Evolutionary conservation across 331 rosid genomes (phyloP), one percentile per base, ranked within the genome.

Genomic region (Ulmus americana): DNA sequence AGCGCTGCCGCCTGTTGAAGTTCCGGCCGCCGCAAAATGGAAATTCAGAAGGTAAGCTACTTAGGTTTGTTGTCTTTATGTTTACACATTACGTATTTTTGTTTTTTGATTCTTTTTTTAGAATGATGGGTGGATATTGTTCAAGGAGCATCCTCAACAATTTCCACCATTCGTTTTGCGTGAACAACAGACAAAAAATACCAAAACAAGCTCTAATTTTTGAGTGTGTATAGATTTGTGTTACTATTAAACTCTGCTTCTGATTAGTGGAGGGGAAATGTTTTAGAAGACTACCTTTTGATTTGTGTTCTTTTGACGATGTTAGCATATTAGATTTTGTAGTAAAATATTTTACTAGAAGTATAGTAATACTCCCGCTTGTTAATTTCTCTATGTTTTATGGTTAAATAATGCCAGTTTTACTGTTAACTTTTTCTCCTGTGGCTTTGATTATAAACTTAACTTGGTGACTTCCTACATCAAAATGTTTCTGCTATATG

Each of bases 1-100:
- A 70, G 97, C 95, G 10, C 79, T 90, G 84, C 99, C 95, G 0
- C 95, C 99, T 0, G 95, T 94, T 70, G 95, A 94, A 67, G 99
- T 94, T 68, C 99, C 97, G 13, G 99, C 99, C 2, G 99, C 99
- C 7, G 99, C 95, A 35, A 56, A 94, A 70, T 94, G 99, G 97
- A 94, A 94, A 74, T 94, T 94, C 73, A 77, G 97, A 71, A 67
- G 91, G 99, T 84, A 72, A 61, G 52, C 5, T 47, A 45, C 8
- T 8, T 6, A 54, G 8, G 35, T 28, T 28, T 28, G 35, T 28
- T 28, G 35, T 28, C 45, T 39, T 41, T 10, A 45, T 22, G 15
- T 10, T 59, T 46, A 67, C 51, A 0, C 45, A 5, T 41, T 28
- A 28, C 4, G 35, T 1, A 2, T 28, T 28, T 28, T 28, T 3